Conservation (phyloP, 371 early-diverging fungal species). For the Syncephalastrum sp. region DNA sequence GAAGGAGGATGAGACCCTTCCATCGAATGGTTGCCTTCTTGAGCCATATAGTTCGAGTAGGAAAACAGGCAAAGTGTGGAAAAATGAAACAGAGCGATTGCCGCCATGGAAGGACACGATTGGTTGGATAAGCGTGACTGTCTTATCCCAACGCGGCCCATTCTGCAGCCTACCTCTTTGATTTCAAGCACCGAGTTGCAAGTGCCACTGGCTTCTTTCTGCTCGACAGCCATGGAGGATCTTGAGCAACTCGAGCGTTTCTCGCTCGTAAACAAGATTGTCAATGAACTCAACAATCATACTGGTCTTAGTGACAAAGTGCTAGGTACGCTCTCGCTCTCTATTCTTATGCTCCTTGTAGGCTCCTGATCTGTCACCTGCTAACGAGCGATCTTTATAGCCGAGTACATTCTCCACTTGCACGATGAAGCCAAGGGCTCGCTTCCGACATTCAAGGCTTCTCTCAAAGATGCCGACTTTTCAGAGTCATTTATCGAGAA, state of each 20-base stretch:
- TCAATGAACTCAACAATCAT: conserved; percentile 90
- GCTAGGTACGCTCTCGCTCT: conserved; percentile 41
- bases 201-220: not conserved
- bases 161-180: no score
- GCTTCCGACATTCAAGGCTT: conserved; percentile 66
- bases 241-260: conserved; percentile 85
- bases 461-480: conserved; percentile 80
- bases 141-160: no score
- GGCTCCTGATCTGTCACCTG: not conserved
- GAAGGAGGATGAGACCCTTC: no score
- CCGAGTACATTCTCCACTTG: conserved; percentile 78
- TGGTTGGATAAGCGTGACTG: no score
- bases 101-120: no score
- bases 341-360: not conserved
- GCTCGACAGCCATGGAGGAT: conserved; percentile 49
- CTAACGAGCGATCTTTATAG: conserved; percentile 30
- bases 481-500: conserved; percentile 81
- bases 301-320: conserved; percentile 89
- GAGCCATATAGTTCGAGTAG: no score
- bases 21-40: no score
- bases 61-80: no score
- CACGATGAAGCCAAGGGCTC: conserved; percentile 66
- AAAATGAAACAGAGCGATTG: no score
- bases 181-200: no score
- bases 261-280: conserved; percentile 88